These are phyloP conservation scores for Metschnikowia koreensis DNA, from an alignment of 805 yeast genomes.

Conservation along the genomic window DNA sequence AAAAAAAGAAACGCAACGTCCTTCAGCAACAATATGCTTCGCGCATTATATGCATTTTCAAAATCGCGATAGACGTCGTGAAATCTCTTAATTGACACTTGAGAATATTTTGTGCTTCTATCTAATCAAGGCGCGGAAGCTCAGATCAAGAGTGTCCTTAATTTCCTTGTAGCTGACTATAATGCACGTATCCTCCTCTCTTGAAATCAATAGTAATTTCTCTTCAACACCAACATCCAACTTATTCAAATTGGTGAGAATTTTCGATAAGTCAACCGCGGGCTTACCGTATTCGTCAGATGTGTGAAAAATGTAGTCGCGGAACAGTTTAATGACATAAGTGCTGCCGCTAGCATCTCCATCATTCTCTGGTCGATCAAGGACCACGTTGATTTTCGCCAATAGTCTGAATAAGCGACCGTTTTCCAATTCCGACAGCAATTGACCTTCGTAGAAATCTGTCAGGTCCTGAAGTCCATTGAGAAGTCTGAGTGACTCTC, in stretches of 20 bases:
- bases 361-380: constrained; percentile 68
- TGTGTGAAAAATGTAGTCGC: constrained; percentile 84
- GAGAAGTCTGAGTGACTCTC: constrained; percentile 43
- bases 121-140: constrained; percentile 46
- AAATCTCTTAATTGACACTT: too few relatives aligned
- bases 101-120: too few relatives aligned
- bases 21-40: neutral
- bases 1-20: neutral
- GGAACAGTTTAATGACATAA: constrained; percentile 61
- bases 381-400: constrained; percentile 74
- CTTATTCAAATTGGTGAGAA: constrained; percentile 75
- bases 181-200: constrained; percentile 82
- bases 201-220: constrained; percentile 71
- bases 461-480: constrained; percentile 50
- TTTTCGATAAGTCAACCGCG: constrained; percentile 77
- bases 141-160: constrained; percentile 63
- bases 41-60: neutral
- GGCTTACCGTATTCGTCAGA: constrained; percentile 75
- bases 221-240: constrained; percentile 92
- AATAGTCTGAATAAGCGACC: constrained; percentile 80
- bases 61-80: neutral
- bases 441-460: constrained; percentile 59
- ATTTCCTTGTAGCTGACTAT: constrained; percentile 84
- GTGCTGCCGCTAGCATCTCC: constrained; percentile 63
- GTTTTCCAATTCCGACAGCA: constrained; percentile 79